phyloP scores from a whole-genome alignment of 768 basidiomycete species.

The Lactarius sp. region DNA sequence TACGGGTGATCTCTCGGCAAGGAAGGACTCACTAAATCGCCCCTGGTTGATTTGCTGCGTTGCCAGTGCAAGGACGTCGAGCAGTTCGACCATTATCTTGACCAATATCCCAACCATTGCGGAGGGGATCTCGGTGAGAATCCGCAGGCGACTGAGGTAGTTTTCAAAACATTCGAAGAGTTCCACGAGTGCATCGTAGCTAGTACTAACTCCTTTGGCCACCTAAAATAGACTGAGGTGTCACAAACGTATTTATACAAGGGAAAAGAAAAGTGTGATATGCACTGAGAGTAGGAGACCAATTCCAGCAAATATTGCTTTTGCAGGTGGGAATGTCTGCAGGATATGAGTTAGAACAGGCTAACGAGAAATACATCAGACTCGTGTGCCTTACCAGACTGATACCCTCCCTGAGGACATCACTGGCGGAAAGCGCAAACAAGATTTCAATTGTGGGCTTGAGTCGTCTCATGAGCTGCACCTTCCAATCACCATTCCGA shows the following conservation, averaged over 20 bases:
- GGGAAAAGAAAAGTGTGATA: no score
- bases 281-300: background rate
- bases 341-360: background rate
- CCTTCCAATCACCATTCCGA: background rate
- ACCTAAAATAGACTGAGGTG: background rate
- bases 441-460: background rate
- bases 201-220: background rate
- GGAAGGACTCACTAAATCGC: background rate
- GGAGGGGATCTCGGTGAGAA: background rate
- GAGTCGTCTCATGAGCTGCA: background rate
- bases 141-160: background rate
- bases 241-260: no score
- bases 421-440: background rate
- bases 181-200: background rate
- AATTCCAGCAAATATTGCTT: background rate
- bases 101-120: background rate
- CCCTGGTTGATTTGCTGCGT: constrained; percentile 1
- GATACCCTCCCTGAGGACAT: background rate
- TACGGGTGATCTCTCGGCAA: background rate
- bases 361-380: background rate
- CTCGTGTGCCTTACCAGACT: background rate
- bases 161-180: constrained; percentile 5
- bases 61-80: background rate
- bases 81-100: background rate
- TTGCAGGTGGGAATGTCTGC: background rate